phyloP scores from a whole-genome alignment of 169 alveolate species.

The Sarcocystis neurona region DNA sequence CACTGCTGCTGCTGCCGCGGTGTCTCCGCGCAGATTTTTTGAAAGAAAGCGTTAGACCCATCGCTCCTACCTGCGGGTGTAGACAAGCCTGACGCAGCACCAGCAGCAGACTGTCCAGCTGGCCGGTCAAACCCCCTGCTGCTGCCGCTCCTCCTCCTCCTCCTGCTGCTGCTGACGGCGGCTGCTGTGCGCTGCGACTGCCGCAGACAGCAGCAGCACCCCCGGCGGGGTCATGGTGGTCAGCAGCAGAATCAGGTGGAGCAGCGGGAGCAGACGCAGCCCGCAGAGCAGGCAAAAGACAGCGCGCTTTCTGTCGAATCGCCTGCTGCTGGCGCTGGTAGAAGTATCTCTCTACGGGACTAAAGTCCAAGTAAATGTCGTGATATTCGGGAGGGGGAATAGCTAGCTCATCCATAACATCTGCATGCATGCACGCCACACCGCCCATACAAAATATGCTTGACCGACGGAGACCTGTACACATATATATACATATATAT shows the following conservation, averaged over 20 bases:
- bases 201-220: slow-evolving; percentile 47
- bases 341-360: slow-evolving; percentile 70
- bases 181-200: too few relatives aligned
- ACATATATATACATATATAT: neutral
- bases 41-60: slow-evolving; percentile 46
- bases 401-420: slow-evolving; percentile 53
- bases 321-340: slow-evolving; percentile 68
- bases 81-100: slow-evolving; percentile 72
- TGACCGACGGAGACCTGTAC: too few relatives aligned
- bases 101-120: slow-evolving; percentile 59
- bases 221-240: slow-evolving; percentile 26
- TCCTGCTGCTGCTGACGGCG: neutral
- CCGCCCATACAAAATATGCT: too few relatives aligned
- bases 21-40: slow-evolving; percentile 14
- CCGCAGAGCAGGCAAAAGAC: neutral
- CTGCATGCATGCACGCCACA: slow-evolving; percentile 35
- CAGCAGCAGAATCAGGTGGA: slow-evolving; percentile 27
- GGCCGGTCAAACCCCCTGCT: slow-evolving; percentile 31
- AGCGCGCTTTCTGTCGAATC: slow-evolving; percentile 4
- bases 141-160: neutral
- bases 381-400: slow-evolving; percentile 51
- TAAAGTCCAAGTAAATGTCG: slow-evolving; percentile 51
- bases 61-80: slow-evolving; percentile 73
- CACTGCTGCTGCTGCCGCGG: slow-evolving; percentile 31
- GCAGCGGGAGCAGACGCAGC: neutral